phyloP scores from a whole-genome alignment of 345 rosid genomes.

The Eutrema heterophyllum region DNA sequence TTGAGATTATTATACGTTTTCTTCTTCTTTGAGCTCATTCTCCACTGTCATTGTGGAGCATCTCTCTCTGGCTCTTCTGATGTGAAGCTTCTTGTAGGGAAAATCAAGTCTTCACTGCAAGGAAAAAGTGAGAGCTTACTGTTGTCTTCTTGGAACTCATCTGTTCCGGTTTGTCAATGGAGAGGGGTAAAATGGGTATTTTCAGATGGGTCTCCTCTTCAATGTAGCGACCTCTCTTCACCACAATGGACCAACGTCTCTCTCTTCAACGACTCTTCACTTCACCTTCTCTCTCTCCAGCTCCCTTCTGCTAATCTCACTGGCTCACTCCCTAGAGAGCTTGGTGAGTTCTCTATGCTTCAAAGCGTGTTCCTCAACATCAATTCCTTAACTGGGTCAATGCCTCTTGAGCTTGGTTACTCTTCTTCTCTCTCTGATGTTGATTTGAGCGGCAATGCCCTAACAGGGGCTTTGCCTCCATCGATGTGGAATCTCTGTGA shows the following conservation, averaged over 20 bases:
- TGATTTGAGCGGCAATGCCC: conserved; percentile 62
- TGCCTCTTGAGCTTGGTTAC: conserved; percentile 96
- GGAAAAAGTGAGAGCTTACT: conserved; percentile 77
- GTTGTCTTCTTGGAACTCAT: conserved; percentile 87
- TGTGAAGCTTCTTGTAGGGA: conserved; percentile 67
- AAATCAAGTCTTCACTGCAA: conserved; percentile 70
- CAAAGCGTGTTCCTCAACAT: conserved; percentile 71
- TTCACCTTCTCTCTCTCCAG: conserved; percentile 62
- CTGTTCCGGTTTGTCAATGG: conserved; percentile 94
- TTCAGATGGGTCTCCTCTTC: conserved; percentile 55
- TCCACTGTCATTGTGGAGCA: neutral
- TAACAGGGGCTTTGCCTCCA: conserved; percentile 69
- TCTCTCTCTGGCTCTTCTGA: conserved; percentile 42
- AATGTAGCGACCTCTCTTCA: conserved; percentile 56
- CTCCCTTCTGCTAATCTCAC: conserved; percentile 97
- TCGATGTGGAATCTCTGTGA: conserved; percentile 96
- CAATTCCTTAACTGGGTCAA: conserved; percentile 67
- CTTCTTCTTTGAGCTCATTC: conserved; percentile 23
- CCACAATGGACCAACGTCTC: conserved; percentile 67
- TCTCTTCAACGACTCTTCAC: conserved; percentile 64
- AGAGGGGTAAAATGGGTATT: conserved; percentile 93
- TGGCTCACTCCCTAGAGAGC: conserved; percentile 86
- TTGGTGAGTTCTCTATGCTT: conserved; percentile 87
- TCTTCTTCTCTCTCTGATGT: conserved; percentile 71
- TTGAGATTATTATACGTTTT: conserved; percentile 39